Evolutionary conservation across 805 yeast genomes (phyloP).

Genomic region (Yarrowia sp.): DNA sequence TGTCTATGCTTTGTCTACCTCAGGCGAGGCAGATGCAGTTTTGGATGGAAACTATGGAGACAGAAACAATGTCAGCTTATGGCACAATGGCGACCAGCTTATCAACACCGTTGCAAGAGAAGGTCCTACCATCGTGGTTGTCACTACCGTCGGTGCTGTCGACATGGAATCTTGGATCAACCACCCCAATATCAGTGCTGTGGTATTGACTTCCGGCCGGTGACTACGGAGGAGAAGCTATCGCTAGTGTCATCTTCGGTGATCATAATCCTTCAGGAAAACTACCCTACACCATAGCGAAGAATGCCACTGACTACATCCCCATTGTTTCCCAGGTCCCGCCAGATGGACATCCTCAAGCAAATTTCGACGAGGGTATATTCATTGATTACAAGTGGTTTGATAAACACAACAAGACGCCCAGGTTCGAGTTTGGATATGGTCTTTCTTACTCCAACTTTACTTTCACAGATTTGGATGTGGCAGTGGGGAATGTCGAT

Average conservation of each 20-base stretch:
- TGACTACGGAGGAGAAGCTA: slow-evolving; percentile 60
- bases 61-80: slow-evolving; percentile 58
- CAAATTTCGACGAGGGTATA: slow-evolving; percentile 52
- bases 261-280: slow-evolving; percentile 67
- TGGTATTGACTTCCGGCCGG: slow-evolving; percentile 63
- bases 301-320: slow-evolving; percentile 57
- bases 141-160: slow-evolving; percentile 68
- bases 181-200: slow-evolving; percentile 64
- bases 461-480: slow-evolving; percentile 51
- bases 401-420: slow-evolving; percentile 62
- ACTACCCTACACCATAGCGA: slow-evolving; percentile 68
- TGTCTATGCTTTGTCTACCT: slow-evolving; percentile 60
- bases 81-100: slow-evolving; percentile 65
- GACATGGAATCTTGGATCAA: slow-evolving; percentile 63
- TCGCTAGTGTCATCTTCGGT: slow-evolving; percentile 66
- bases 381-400: slow-evolving; percentile 64
- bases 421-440: slow-evolving; percentile 67
- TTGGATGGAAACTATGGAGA: slow-evolving; percentile 67
- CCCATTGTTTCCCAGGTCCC: slow-evolving; percentile 54
- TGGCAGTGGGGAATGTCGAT: slow-evolving; percentile 40
- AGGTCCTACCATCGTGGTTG: slow-evolving; percentile 61
- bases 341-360: slow-evolving; percentile 51
- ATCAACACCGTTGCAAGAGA: slow-evolving; percentile 60
- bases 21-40: slow-evolving; percentile 64
- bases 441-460: slow-evolving; percentile 63